Conservation (phyloP, 2,329 filamentous ascomycete species). For the Sclerotinia spermophila region DNA sequence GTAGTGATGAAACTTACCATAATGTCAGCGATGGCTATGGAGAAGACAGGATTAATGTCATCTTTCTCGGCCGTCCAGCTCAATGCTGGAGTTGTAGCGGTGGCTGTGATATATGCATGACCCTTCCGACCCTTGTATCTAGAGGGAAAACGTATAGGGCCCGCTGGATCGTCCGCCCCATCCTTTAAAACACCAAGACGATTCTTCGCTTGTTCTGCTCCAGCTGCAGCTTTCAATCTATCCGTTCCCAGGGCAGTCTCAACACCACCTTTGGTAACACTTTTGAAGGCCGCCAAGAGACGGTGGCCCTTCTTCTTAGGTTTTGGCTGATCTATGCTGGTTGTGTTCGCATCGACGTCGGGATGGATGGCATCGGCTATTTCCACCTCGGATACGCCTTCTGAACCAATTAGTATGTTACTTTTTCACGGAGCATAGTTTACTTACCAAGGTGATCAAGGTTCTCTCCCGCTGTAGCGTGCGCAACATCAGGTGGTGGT, state of each 20-base stretch:
- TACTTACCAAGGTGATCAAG: slow-evolving; percentile 49
- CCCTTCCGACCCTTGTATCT: slow-evolving; percentile 69
- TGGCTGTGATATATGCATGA: slow-evolving; percentile 65
- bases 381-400: slow-evolving; percentile 33
- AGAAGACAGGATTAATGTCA: slow-evolving; percentile 61
- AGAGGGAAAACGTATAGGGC: slow-evolving; percentile 73
- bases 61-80: slow-evolving; percentile 44
- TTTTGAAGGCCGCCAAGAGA: slow-evolving; percentile 61
- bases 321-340: slow-evolving; percentile 21
- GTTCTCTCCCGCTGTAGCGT: slow-evolving; percentile 48
- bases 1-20: slow-evolving; percentile 26
- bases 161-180: slow-evolving; percentile 47
- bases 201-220: slow-evolving; percentile 60
- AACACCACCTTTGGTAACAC: slow-evolving; percentile 59
- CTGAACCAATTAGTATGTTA: slow-evolving; percentile 22
- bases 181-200: slow-evolving; percentile 64
- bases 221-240: slow-evolving; percentile 57
- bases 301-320: slow-evolving; percentile 33
- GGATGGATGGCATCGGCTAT: slow-evolving; percentile 39
- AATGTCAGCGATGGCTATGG: slow-evolving; percentile 67
- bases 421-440: slow-evolving; percentile 18
- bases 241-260: slow-evolving; percentile 69
- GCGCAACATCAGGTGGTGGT: slow-evolving; percentile 41
- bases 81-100: slow-evolving; percentile 64
- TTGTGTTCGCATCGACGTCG: slow-evolving; percentile 38